Percentiles rank a stretch among this genome's conserved stretches.
Evolutionary conservation across 2,329 filamentous ascomycete species (phyloP).

Genomic region (Proliferodiscus dingleyae): DNA sequence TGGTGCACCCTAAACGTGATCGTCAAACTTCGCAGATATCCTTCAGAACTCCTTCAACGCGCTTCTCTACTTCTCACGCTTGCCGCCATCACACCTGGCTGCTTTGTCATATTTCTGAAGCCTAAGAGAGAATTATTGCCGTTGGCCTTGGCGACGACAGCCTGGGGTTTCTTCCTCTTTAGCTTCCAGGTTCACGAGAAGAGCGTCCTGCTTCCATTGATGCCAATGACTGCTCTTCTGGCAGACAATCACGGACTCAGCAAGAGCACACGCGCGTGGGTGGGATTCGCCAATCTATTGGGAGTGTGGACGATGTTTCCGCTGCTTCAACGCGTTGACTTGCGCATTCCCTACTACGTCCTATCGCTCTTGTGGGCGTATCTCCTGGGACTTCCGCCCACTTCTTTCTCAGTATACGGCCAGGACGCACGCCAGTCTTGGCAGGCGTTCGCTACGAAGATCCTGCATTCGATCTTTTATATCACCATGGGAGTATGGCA

Average conservation of each 20-base stretch:
- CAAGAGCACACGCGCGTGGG: slow-evolving; percentile 77
- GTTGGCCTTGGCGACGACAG: slow-evolving; percentile 73
- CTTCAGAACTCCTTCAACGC: slow-evolving; percentile 66
- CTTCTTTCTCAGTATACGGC: slow-evolving; percentile 64
- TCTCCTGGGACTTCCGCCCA: slow-evolving; percentile 79
- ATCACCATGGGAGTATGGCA: slow-evolving; percentile 77
- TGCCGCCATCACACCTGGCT: slow-evolving; percentile 71
- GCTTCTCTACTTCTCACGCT: slow-evolving; percentile 72
- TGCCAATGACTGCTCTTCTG: slow-evolving; percentile 88
- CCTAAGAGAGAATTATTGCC: slow-evolving; percentile 75
- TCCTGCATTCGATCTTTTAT: slow-evolving; percentile 75
- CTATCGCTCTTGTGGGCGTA: slow-evolving; percentile 87
- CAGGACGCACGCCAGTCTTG: slow-evolving; percentile 43
- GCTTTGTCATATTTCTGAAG: slow-evolving; percentile 70
- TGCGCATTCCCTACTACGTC: slow-evolving; percentile 79
- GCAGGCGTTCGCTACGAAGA: slow-evolving; percentile 52
- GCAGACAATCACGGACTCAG: slow-evolving; percentile 72
- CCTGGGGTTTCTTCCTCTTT: slow-evolving; percentile 97
- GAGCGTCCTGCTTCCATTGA: slow-evolving; percentile 83
- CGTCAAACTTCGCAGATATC: slow-evolving; percentile 77
- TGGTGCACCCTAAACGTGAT: slow-evolving; percentile 92
- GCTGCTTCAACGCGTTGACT: slow-evolving; percentile 76
- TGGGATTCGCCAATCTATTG: slow-evolving; percentile 90
- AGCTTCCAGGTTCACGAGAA: slow-evolving; percentile 99
- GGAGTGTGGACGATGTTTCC: slow-evolving; percentile 94